Base-by-base conservation (phyloP, 2,329 filamentous ascomycete species). In the Colletotrichum nymphaeae region DNA sequence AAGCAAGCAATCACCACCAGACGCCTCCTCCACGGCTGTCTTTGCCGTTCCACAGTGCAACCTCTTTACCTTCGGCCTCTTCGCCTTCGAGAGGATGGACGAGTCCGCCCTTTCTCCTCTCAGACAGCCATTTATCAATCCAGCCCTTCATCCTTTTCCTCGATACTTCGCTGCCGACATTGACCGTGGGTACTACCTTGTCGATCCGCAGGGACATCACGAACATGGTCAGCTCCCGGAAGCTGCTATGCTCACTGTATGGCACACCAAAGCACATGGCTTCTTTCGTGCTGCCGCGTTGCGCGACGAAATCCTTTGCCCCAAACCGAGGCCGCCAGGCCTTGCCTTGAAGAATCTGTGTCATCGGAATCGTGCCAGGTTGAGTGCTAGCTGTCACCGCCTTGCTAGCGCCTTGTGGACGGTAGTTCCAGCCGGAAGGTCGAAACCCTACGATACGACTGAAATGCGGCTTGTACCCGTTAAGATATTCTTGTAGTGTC, bases 171-270 rank as follows among this genome's bases (percentile, higher is more conserved):
- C 87, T 91, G 1, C 90, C 90, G 1, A 93, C 89, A 70, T 99
- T 98, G 4, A 99, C 97, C 0, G 97, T 99, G 0, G 97, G 97
- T 19, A 99, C 93, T 7, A 99, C 90, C 83, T 93, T 94, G 75
- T 96, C 95, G 76, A 99, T 97, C 69, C 94, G 86, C 81, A 99
- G 81, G 24, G 93, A 90, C 87, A 97, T 97, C 77, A 96, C 90
- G 80, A 99, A 99, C 89, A 98, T 93, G 0, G 95, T 96, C 80
- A 99, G 83, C 85, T 99, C 97, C 53, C 96, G 89, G 80, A 99
- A 99, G 74, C 94, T 97, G 81, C 94, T 97, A 81, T 99, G 97
- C 84, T 99, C 97, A 64, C 93, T 95, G 81, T 99, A 99, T 2
- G 97, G 97, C 2, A 98, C 97, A 0, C 95, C 95, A 77, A 97